These are phyloP conservation scores for Colletotrichum simmondsii DNA, from an alignment of 2,329 filamentous ascomycete genomes.

Conservation along the genomic window DNA sequence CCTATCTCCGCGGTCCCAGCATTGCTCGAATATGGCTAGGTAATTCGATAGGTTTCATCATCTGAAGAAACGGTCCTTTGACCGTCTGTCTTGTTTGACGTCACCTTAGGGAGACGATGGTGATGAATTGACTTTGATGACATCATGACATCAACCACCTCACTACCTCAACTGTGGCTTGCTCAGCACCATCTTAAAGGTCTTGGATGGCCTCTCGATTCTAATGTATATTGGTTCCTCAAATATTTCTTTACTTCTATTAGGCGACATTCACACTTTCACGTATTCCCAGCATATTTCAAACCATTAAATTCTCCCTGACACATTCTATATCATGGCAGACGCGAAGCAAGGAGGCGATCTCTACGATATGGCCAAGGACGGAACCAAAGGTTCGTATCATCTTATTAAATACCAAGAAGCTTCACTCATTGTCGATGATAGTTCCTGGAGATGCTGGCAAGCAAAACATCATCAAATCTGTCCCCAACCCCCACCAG, in stretches of 20 bases:
- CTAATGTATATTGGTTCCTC: too few relatives aligned
- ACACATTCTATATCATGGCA: not conserved
- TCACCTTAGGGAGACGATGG: not conserved
- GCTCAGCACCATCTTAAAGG: not conserved
- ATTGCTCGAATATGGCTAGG: not conserved
- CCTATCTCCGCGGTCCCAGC: not conserved
- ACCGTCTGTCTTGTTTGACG: not conserved
- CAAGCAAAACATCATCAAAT: constrained; percentile 14
- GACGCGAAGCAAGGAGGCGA: constrained; percentile 15
- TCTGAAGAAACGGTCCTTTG: not conserved
- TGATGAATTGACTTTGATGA: not conserved
- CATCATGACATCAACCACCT: constrained; percentile 16
- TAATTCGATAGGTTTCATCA: not conserved
- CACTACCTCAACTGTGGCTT: not conserved
- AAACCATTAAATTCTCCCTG: not conserved
- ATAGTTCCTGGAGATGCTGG: constrained; percentile 8
- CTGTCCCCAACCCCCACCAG: constrained; percentile 12
- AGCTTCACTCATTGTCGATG: not conserved
- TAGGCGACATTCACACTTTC: not conserved
- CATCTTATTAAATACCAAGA: fast-evolving
- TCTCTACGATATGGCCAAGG: constrained; percentile 14
- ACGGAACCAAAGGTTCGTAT: not conserved
- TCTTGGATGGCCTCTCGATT: too few relatives aligned
- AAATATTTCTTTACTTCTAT: too few relatives aligned
- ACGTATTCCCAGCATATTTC: not conserved